phyloP scores from a whole-genome alignment of 495 filamentous ascomycete genomes.

The Physcia stellaris region DNA sequence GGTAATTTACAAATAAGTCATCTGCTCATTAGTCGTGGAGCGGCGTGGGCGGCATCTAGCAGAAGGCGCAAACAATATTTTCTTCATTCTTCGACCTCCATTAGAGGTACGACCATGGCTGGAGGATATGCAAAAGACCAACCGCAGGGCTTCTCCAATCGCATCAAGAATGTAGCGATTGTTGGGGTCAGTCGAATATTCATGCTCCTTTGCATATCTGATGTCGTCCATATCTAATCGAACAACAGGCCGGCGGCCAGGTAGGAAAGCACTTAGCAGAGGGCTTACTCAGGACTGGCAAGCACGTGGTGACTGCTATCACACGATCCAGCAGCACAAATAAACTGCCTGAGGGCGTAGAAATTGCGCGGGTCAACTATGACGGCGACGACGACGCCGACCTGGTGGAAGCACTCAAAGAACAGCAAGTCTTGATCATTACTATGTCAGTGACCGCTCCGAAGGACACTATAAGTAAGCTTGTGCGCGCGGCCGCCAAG shows the following conservation, averaged over 20 bases:
- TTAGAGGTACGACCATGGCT: too few relatives aligned
- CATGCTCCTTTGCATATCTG: not conserved
- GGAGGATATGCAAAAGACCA: constrained; percentile 6
- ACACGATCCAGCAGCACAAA: constrained; percentile 29
- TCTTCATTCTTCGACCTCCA: too few relatives aligned
- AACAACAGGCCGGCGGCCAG: constrained; percentile 39
- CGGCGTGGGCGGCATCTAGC: too few relatives aligned
- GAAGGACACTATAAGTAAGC: constrained; percentile 25
- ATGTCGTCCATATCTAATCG: not conserved
- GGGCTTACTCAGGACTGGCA: constrained; percentile 33
- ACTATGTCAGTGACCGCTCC: constrained; percentile 31
- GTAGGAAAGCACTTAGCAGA: constrained; percentile 39
- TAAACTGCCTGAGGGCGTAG: constrained; percentile 29
- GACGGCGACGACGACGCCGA: constrained; percentile 23
- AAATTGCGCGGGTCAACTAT: constrained; percentile 32
- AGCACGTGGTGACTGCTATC: constrained; percentile 39
- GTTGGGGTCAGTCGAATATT: constrained; percentile 28
- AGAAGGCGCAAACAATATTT: too few relatives aligned
- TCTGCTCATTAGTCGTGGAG: too few relatives aligned
- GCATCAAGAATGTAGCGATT: constrained; percentile 33
- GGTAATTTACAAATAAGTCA: too few relatives aligned
- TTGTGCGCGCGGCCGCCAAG: constrained; percentile 45
- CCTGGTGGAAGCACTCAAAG: constrained; percentile 32
- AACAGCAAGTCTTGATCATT: constrained; percentile 47
- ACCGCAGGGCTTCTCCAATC: constrained; percentile 25